phyloP scores from a whole-genome alignment of 306 rosid species.

The Inga oerstediana region DNA sequence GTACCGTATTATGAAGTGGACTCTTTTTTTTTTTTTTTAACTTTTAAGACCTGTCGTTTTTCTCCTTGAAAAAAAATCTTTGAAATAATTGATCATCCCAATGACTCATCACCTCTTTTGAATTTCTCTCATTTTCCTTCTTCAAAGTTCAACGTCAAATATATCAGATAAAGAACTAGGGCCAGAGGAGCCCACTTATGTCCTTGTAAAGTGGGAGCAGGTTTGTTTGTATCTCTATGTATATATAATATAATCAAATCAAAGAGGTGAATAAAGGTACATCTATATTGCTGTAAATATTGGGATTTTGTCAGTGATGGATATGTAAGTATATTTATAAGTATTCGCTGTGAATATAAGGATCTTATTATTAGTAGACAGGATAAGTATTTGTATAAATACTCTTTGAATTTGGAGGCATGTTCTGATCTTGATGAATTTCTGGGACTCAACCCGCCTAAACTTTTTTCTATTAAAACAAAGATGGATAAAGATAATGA shows the following conservation, averaged over 20 bases:
- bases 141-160: background rate
- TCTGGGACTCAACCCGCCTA: rapidly evolving
- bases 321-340: no score
- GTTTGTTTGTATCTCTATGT: background rate
- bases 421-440: no score
- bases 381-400: no score
- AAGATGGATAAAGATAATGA: background rate
- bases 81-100: background rate
- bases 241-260: no score
- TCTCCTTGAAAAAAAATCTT: background rate
- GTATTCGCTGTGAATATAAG: no score
- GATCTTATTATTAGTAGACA: no score
- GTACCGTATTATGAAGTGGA: conserved; percentile 7
- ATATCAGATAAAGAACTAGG: background rate
- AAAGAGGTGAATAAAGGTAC: background rate
- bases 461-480: no score
- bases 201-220: conserved; percentile 1
- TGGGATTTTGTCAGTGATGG: no score
- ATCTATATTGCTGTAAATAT: no score
- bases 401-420: no score
- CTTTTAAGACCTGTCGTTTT: background rate
- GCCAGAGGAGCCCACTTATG: background rate
- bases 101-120: background rate
- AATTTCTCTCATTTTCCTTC: background rate
- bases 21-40: background rate